These are phyloP conservation scores for Arxiozyma slooffiae DNA, from an alignment of 1,139 yeast species.

Conservation along the genomic window DNA sequence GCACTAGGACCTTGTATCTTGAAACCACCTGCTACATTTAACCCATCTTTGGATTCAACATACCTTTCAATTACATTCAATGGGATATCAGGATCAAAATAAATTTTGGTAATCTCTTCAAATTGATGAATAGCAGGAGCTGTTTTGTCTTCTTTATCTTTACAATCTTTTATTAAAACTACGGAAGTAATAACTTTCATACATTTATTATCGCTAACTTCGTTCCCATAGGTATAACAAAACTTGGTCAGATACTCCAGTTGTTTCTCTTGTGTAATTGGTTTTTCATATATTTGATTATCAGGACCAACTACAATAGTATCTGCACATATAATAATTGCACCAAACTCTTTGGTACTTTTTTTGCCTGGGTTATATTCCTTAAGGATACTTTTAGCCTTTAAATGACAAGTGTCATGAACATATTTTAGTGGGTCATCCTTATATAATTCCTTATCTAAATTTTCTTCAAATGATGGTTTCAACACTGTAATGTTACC, in stretches of 20 bases:
- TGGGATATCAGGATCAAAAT: conserved; percentile 40
- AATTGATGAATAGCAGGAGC: conserved; percentile 9
- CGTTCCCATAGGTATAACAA: conserved; percentile 33
- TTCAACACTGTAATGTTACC: conserved; percentile 37
- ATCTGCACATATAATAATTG: conserved; percentile 51
- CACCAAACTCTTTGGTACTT: conserved; percentile 3
- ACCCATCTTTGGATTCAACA: conserved; percentile 63
- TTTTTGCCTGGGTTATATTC: conserved; percentile 26
- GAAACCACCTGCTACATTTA: conserved; percentile 86
- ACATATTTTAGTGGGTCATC: conserved; percentile 46
- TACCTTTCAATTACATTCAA: conserved; percentile 51
- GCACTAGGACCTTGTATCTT: conserved; percentile 71
- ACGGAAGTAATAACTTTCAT: conserved; percentile 63
- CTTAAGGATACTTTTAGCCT: conserved; percentile 50
- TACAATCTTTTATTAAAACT: conserved; percentile 25
- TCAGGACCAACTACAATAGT: conserved; percentile 71
- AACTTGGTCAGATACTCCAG: conserved; percentile 37
- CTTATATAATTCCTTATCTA: conserved; percentile 42
- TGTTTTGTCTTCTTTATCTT: neutral
- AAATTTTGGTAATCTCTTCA: conserved; percentile 39
- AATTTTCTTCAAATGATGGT: conserved; percentile 56
- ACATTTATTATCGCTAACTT: conserved; percentile 29
- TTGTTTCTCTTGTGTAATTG: conserved; percentile 46
- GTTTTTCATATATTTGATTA: conserved; percentile 67
- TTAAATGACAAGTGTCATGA: conserved; percentile 54